These are phyloP conservation scores for Phytophthora cryptogea DNA, from an alignment of 352 stramenopile species.

Conservation along the genomic window DNA sequence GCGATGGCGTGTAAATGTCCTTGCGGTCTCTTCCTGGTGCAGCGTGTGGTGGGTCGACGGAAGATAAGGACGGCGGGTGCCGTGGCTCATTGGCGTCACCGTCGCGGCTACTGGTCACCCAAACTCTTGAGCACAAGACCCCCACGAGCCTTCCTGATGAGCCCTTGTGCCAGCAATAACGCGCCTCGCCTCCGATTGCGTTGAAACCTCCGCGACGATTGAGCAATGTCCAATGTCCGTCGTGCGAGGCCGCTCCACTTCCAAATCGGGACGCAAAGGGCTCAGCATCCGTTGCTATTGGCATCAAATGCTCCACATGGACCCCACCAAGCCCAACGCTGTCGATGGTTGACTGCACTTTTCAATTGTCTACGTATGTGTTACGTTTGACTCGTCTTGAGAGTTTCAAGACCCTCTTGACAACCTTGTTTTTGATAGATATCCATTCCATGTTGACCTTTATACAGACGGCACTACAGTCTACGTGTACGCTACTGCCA, in stretches of 20 bases:
- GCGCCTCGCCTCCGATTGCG: slow-evolving; percentile 21
- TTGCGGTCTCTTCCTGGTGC: slow-evolving; percentile 10
- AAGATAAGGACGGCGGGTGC: slow-evolving; percentile 21
- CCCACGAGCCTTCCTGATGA: slow-evolving; percentile 8
- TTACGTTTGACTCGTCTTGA: no score
- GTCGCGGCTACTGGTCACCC: slow-evolving; percentile 5
- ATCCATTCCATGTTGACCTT: slow-evolving; percentile 26
- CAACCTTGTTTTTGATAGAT: slow-evolving; percentile 18
- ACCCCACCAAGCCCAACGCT: no score
- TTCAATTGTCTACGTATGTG: no score
- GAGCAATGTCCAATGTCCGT: no score
- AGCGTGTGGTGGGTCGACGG: slow-evolving; percentile 15
- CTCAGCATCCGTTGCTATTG: slow-evolving; percentile 19
- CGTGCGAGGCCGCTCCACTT: not conserved
- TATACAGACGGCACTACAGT: slow-evolving; percentile 26
- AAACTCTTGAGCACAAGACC: slow-evolving; percentile 13
- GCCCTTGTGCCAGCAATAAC: slow-evolving; percentile 14
- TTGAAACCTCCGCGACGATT: slow-evolving; percentile 39
- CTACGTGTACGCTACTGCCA: slow-evolving; percentile 24
- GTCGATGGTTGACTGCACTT: no score
- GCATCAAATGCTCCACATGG: no score
- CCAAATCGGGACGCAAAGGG: slow-evolving; percentile 26
- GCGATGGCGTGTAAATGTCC: slow-evolving; percentile 11
- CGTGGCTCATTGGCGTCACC: slow-evolving; percentile 40
- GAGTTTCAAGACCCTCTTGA: no score